phyloP scores from a whole-genome alignment of 2,329 filamentous ascomycete genomes.

The Calonectria pseudoturangicola region DNA sequence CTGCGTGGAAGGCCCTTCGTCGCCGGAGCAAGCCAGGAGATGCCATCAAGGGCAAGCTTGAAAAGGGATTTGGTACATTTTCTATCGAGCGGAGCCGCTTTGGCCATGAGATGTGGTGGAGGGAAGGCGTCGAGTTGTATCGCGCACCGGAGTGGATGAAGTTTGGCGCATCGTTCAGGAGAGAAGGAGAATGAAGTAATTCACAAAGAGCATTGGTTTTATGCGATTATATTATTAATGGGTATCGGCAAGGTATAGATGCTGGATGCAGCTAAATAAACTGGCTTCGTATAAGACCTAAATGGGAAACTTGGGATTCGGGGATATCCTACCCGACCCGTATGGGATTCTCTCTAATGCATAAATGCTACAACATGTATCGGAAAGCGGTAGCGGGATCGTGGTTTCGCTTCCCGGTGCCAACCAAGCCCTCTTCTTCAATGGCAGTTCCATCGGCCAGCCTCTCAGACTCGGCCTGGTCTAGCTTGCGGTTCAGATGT shows the following conservation, averaged over 20 bases:
- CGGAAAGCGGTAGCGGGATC: conserved; percentile 60
- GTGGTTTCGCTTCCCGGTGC: conserved; percentile 50
- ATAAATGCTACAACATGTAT: conserved; percentile 66
- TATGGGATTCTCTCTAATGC: conserved; percentile 13
- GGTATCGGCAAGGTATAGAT: conserved; percentile 42
- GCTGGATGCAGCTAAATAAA: conserved; percentile 40
- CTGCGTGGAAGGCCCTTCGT: conserved; percentile 55
- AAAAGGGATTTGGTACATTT: conserved; percentile 52
- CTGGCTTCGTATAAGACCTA: conserved; percentile 12
- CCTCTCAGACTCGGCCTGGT: conserved; percentile 58
- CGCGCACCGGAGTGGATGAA: conserved; percentile 58
- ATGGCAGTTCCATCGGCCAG: conserved; percentile 49
- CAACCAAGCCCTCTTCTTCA: conserved; percentile 65
- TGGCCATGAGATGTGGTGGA: conserved; percentile 60
- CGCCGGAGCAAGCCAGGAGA: conserved; percentile 52
- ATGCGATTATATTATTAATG: conserved; percentile 35
- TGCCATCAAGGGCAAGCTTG: conserved; percentile 50
- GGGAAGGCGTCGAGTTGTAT: conserved; percentile 58
- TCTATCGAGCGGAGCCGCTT: conserved; percentile 49
- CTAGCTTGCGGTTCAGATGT: conserved; percentile 69
- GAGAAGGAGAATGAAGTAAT: conserved; percentile 4
- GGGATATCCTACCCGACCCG: conserved; percentile 20
- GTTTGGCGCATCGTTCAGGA: conserved; percentile 47
- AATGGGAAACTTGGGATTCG: conserved; percentile 14
- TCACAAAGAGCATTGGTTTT: background rate